These are phyloP conservation scores for Komagataella phaffii DNA, from an alignment of 805 yeast species.

Conservation along the genomic window DNA sequence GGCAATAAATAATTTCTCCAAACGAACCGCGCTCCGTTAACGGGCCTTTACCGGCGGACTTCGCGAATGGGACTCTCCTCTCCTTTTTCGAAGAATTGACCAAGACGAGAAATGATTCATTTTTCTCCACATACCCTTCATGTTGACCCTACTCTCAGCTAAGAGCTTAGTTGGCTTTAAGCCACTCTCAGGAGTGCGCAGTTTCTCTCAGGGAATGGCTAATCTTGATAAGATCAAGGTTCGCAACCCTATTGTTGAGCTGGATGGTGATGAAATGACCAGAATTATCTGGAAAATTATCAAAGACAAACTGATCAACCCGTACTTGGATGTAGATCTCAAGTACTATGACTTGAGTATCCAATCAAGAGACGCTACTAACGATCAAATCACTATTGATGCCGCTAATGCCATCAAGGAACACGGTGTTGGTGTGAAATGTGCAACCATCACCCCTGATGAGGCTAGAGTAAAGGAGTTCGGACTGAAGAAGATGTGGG, in stretches of 20 bases:
- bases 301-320: slow-evolving; percentile 52
- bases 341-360: slow-evolving; percentile 68
- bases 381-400: slow-evolving; percentile 64
- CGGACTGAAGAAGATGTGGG: slow-evolving; percentile 67
- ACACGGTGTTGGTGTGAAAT: slow-evolving; percentile 71
- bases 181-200: background rate
- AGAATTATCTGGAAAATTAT: slow-evolving; percentile 72
- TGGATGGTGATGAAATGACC: slow-evolving; percentile 84
- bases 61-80: background rate
- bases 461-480: slow-evolving; percentile 71
- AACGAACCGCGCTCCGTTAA: background rate
- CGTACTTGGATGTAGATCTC: slow-evolving; percentile 60
- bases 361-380: slow-evolving; percentile 52
- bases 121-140: background rate
- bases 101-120: background rate
- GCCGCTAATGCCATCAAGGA: slow-evolving; percentile 65
- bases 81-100: background rate
- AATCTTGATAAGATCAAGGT: slow-evolving; percentile 48
- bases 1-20: background rate
- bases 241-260: slow-evolving; percentile 59
- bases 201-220: slow-evolving; percentile 13
- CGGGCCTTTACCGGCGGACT: background rate
- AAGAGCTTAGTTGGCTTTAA: background rate
- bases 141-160: background rate
- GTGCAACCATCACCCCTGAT: slow-evolving; percentile 81